These are phyloP conservation scores for Plasmodium billcollinsi DNA, from an alignment of 169 alveolate species.

Conservation along the genomic window DNA sequence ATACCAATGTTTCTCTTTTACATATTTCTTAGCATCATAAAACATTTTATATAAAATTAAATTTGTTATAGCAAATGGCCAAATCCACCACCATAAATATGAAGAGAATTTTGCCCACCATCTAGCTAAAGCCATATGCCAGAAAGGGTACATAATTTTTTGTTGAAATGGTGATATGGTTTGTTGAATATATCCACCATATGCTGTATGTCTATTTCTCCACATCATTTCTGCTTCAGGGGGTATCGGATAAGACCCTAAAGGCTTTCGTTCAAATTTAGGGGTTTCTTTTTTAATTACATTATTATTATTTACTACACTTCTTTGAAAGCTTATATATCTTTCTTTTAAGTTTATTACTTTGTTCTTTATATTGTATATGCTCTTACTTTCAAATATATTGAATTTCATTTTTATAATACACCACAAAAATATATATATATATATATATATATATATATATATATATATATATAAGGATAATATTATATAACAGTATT, in stretches of 20 bases:
- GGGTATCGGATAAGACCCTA: constrained; percentile 90
- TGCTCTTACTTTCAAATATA: constrained; percentile 6
- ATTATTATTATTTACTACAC: constrained; percentile 12
- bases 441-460: constrained; percentile 14
- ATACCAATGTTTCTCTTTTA: constrained; percentile 64
- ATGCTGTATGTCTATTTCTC: constrained; percentile 88
- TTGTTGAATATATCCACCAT: constrained; percentile 90
- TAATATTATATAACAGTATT: not conserved
- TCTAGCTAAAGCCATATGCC: constrained; percentile 91
- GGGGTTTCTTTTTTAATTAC: constrained; percentile 81
- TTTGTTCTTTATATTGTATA: constrained; percentile 11
- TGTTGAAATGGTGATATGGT: constrained; percentile 91
- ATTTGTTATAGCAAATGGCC: constrained; percentile 81
- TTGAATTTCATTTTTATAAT: constrained; percentile 13
- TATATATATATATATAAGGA: constrained; percentile 8
- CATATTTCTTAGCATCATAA: constrained; percentile 73
- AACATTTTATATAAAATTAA: constrained; percentile 70
- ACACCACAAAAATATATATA: constrained; percentile 5
- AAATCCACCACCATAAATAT: constrained; percentile 86
- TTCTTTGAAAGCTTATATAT: constrained; percentile 57
- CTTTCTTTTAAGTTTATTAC: constrained; percentile 8
- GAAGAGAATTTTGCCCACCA: constrained; percentile 88
- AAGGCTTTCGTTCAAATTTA: constrained; percentile 86
- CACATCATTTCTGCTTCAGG: constrained; percentile 92
- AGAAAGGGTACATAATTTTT: constrained; percentile 88